A percentile compares a stretch with the other conserved stretches of the same genome.
phyloP scores from a whole-genome alignment of 2,329 filamentous ascomycete genomes.

The Fusarium nanum region DNA sequence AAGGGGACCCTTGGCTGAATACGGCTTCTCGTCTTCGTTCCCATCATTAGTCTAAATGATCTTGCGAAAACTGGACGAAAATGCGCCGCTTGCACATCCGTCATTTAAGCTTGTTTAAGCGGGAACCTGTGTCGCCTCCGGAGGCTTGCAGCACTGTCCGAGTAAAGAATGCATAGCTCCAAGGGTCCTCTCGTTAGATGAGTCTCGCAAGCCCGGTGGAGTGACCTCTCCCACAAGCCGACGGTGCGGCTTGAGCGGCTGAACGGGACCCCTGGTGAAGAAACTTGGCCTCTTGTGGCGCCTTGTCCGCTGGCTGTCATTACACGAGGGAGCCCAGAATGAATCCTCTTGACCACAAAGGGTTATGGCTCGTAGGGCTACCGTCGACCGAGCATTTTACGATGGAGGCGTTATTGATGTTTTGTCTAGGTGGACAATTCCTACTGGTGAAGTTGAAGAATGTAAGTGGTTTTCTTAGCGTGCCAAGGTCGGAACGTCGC shows the following conservation, averaged over 20 bases:
- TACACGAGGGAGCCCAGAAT: constrained; percentile 14
- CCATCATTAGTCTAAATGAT: background rate
- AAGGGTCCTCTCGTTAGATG: background rate
- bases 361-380: constrained; percentile 29
- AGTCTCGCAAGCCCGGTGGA: constrained; percentile 11
- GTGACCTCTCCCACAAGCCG: constrained; percentile 20
- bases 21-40: background rate
- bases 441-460: background rate
- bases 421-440: constrained; percentile 15
- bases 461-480: constrained; percentile 1
- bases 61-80: constrained; percentile 1
- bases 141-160: constrained; percentile 9
- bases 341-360: constrained; percentile 27
- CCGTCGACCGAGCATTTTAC: constrained; percentile 1
- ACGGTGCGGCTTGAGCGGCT: constrained; percentile 18
- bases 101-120: constrained; percentile 40
- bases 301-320: constrained; percentile 16
- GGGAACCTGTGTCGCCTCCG: background rate
- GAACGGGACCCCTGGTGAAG: constrained; percentile 18
- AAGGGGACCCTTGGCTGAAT: background rate
- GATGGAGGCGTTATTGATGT: constrained; percentile 9
- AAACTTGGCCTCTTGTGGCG: constrained; percentile 14
- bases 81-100: constrained; percentile 1
- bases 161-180: background rate
- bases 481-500: constrained; percentile 24